Evolutionary conservation across 768 basidiomycete genomes (phyloP).

Genomic region (Porphyrellus cyaneotinctus): DNA sequence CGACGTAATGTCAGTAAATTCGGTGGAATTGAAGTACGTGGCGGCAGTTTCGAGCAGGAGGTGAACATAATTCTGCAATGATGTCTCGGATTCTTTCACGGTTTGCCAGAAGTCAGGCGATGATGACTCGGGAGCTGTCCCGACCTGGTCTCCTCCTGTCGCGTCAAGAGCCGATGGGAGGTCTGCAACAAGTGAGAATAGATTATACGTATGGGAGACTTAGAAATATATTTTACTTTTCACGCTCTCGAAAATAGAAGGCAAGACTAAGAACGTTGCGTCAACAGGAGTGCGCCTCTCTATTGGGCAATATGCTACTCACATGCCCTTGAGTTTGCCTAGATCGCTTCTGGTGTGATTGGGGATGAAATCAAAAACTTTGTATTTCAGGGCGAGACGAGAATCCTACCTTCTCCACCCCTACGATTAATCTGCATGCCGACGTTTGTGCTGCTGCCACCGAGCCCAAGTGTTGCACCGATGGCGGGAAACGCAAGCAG

Average conservation of each 20-base stretch:
- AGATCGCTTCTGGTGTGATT: neutral
- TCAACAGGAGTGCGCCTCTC: neutral
- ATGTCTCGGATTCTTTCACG: neutral
- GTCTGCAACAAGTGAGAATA: neutral
- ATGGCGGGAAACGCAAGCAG: neutral
- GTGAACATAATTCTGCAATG: constrained; percentile 7
- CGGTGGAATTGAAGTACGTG: neutral
- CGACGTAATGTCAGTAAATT: neutral
- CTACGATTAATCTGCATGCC: neutral
- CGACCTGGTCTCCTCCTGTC: neutral
- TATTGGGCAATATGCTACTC: neutral
- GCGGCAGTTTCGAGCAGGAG: constrained; percentile 2
- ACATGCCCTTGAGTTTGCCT: neutral
- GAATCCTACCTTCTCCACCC: neutral
- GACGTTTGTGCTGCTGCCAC: too few relatives aligned
- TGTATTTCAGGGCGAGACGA: neutral
- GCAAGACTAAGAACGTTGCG: neutral
- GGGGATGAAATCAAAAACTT: neutral
- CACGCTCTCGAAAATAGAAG: neutral
- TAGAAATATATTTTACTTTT: neutral
- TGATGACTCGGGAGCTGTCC: neutral
- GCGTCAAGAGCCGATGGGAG: neutral
- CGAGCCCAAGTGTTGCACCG: neutral
- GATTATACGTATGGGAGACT: neutral
- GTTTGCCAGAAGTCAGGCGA: constrained; percentile 13